Percentiles rank a stretch among this genome's conserved stretches.
These are phyloP conservation scores for Chrysosporium keratinophilum DNA, from an alignment of 2,329 filamentous ascomycete genomes.

Conservation along the genomic window DNA sequence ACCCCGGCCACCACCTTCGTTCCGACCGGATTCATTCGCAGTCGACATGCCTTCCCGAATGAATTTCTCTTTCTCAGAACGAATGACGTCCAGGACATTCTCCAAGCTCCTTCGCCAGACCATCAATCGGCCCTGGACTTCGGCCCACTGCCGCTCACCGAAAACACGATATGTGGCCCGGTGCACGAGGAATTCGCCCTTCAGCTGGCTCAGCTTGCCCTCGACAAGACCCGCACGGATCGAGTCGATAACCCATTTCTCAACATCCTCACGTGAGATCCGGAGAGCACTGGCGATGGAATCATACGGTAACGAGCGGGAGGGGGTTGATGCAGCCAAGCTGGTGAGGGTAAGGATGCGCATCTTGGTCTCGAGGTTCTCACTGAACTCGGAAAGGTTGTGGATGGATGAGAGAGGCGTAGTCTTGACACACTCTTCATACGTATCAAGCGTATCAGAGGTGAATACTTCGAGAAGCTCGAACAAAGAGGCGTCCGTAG, in stretches of 20 bases:
- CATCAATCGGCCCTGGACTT: slow-evolving; percentile 81
- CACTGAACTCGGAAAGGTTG: slow-evolving; percentile 66
- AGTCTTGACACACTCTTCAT: slow-evolving; percentile 78
- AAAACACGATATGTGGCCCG: slow-evolving; percentile 94
- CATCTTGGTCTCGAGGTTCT: slow-evolving; percentile 87
- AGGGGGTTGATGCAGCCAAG: slow-evolving; percentile 70
- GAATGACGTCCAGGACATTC: slow-evolving; percentile 67
- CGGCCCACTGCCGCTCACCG: slow-evolving; percentile 94
- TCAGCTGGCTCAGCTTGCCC: slow-evolving; percentile 88
- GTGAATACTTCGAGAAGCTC: slow-evolving; percentile 94
- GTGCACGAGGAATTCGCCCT: slow-evolving; percentile 89
- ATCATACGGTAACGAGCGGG: slow-evolving; percentile 78
- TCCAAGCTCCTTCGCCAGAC: slow-evolving; percentile 78
- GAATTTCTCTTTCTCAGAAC: slow-evolving; percentile 70
- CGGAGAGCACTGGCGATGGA: slow-evolving; percentile 76
- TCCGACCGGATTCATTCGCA: slow-evolving; percentile 30
- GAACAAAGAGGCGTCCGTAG: slow-evolving; percentile 73
- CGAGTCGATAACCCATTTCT: slow-evolving; percentile 98
- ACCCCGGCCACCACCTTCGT: slow-evolving; percentile 25
- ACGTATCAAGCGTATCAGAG: slow-evolving; percentile 87
- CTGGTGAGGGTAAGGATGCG: slow-evolving; percentile 87
- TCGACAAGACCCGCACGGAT: slow-evolving; percentile 93
- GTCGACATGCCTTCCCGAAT: slow-evolving; percentile 57
- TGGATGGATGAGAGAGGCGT: slow-evolving; percentile 52
- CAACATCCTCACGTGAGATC: slow-evolving; percentile 72